Evolutionary conservation across 495 filamentous ascomycete species (phyloP).

Genomic region (Lasiosphaeris hirsuta): DNA sequence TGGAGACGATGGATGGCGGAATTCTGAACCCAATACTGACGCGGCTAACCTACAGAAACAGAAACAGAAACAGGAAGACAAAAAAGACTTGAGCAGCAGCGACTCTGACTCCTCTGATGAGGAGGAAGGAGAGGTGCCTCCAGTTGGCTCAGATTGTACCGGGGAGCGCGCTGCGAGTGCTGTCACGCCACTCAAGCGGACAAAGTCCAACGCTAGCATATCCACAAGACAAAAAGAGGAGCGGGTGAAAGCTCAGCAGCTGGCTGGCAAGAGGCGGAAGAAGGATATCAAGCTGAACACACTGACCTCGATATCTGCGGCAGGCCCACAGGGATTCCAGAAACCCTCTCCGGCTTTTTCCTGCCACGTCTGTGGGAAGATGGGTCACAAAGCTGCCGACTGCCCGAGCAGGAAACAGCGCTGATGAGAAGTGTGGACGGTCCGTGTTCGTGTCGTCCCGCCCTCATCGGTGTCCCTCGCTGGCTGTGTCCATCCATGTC

Average conservation of each 20-base stretch:
- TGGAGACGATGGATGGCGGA: not conserved
- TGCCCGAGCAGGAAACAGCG: constrained; percentile 28
- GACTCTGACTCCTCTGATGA: constrained; percentile 5
- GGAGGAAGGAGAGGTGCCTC: constrained; percentile 9
- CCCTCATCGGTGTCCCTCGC: too few species aligned
- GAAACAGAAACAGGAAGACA: constrained; percentile 13
- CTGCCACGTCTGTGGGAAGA: constrained; percentile 29
- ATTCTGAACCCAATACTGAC: not conserved
- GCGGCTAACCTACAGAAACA: not conserved
- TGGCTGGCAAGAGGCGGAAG: constrained; percentile 51
- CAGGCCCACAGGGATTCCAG: constrained; percentile 21
- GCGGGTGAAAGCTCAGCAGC: constrained; percentile 37
- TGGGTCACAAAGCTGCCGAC: constrained; percentile 27
- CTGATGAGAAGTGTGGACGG: not conserved
- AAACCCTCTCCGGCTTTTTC: constrained; percentile 12
- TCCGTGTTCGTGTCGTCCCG: not conserved
- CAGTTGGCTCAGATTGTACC: not conserved
- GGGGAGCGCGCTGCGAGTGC: too few species aligned
- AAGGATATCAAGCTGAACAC: constrained; percentile 58
- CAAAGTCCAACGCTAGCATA: constrained; percentile 8
- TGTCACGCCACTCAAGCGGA: not conserved
- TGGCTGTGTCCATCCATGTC: too few species aligned
- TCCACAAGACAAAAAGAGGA: constrained; percentile 36
- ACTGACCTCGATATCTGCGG: constrained; percentile 48
- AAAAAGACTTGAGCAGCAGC: not conserved